Evolutionary conservation across 257 asterid species (phyloP), one percentile per base, ranked within the genome.

Genomic region (Plectranthus barbatus): DNA sequence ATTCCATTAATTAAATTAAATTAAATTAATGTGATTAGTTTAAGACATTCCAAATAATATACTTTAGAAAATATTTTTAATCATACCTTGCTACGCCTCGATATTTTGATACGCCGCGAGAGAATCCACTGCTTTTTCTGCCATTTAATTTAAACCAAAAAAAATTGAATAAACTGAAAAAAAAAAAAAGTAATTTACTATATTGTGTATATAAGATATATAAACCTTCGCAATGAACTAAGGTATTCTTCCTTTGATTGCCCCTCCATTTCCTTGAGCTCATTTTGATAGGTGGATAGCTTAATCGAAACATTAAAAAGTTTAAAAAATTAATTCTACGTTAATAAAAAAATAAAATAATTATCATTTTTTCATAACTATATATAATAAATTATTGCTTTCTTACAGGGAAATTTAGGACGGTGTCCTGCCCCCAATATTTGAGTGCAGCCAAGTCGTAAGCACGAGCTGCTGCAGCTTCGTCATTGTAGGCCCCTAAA

Each of bases 401-500:
- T n/a, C n/a, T 80, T 81, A 92, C 99, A 7, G 95, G 95, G 41
- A 92, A 92, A 79, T 92, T 92, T 26, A 87, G 82, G 18, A 82
- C 72, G 48, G 97, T 92, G 12, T 92, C 88, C 39, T 84, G 89
- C 67, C 98, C 97, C 97, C 98, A 92, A 36, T 91, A 88, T 72
- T 91, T 91, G 78, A 88, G 77, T 67, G 99, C 97, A 23, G 99
- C 99, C 81, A 89, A 83, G 67, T 92, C 99, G 75, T 92, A 92
- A 1, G 99, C 97, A 85, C 81, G 99, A 79, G 99, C 99, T 29
- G 97, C 97, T 74, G 99, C 87, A 77, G 26, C 94, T 78, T 92
- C 99, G 17, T 85, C 88, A 67, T 92, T 91, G 58, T 92, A 92
- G 64, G 99, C 99, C 74, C 99, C 99, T 89, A 63, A 61, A 7